phyloP scores from a whole-genome alignment of 1,139 yeast genomes.

The Hemisphaericaspora subhashii region DNA sequence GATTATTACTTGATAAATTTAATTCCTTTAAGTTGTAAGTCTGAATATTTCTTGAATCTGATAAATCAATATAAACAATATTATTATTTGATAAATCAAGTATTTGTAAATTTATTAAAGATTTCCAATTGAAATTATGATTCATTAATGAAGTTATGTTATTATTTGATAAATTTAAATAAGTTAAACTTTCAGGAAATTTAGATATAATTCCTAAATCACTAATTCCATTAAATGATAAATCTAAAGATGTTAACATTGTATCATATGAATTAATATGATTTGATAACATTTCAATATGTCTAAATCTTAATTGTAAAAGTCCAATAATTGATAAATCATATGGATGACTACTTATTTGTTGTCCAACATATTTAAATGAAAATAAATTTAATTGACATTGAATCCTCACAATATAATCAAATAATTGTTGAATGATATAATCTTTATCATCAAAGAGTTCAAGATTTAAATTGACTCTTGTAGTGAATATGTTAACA shows the following conservation, averaged over 20 bases:
- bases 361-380: slow-evolving; percentile 6
- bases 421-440: neutral
- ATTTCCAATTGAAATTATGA: slow-evolving; percentile 14
- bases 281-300: slow-evolving; percentile 10
- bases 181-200: slow-evolving; percentile 19
- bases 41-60: neutral
- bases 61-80: slow-evolving; percentile 13
- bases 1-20: slow-evolving; percentile 23
- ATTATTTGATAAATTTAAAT: slow-evolving; percentile 28
- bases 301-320: slow-evolving; percentile 8
- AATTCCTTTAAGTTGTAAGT: slow-evolving; percentile 9
- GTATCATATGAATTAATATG: slow-evolving; percentile 12
- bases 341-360: neutral
- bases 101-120: slow-evolving; percentile 13
- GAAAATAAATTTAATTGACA: slow-evolving; percentile 5
- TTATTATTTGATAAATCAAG: slow-evolving; percentile 27
- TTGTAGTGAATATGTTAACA: neutral
- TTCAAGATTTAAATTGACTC: slow-evolving; percentile 4
- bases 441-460: neutral
- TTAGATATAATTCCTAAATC: slow-evolving; percentile 13
- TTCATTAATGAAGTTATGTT: slow-evolving; percentile 14
- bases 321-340: slow-evolving; percentile 8
- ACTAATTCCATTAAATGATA: slow-evolving; percentile 23
- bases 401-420: neutral
- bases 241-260: slow-evolving; percentile 19